Conservation (phyloP, 495 filamentous ascomycete genomes). For the Penicillium cataractarum region DNA sequence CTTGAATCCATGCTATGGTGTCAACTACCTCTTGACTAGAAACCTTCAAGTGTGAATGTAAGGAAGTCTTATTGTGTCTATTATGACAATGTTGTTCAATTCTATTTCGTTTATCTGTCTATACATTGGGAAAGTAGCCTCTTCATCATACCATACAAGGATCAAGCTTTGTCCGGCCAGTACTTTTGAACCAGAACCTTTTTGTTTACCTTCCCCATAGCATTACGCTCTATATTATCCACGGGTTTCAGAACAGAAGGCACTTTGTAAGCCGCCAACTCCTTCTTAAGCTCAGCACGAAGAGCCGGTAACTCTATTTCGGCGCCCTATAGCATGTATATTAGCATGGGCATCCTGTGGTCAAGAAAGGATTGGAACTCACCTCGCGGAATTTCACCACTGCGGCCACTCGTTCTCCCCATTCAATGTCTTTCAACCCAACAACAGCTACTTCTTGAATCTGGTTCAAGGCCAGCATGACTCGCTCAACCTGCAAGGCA, state of each 20-base stretch:
- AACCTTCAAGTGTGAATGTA: not conserved
- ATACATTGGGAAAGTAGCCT: not conserved
- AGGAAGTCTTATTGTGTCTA: not conserved
- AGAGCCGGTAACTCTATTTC: constrained; percentile 41
- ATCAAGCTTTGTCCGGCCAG: constrained; percentile 41
- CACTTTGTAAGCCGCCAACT: constrained; percentile 54
- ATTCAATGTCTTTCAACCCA: constrained; percentile 48
- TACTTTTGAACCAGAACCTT: constrained; percentile 48
- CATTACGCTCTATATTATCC: constrained; percentile 50
- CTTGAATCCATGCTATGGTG: not conserved
- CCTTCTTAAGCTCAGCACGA: constrained; percentile 42
- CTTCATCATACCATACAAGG: not conserved
- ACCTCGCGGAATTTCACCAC: constrained; percentile 47
- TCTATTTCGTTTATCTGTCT: not conserved
- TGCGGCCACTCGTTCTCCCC: constrained; percentile 49
- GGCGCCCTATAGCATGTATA: not conserved
- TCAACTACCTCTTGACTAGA: not conserved
- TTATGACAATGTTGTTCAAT: not conserved
- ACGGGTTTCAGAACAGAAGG: constrained; percentile 49
- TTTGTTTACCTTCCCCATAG: constrained; percentile 55
- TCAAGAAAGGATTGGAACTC: constrained; percentile 17
- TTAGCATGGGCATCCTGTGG: not conserved
- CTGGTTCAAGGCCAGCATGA: constrained; percentile 40
- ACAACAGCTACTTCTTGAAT: constrained; percentile 50
- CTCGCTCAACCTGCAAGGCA: constrained; percentile 49